phyloP scores from a whole-genome alignment of 805 yeast genomes.

The Clavispora santaluciae region DNA sequence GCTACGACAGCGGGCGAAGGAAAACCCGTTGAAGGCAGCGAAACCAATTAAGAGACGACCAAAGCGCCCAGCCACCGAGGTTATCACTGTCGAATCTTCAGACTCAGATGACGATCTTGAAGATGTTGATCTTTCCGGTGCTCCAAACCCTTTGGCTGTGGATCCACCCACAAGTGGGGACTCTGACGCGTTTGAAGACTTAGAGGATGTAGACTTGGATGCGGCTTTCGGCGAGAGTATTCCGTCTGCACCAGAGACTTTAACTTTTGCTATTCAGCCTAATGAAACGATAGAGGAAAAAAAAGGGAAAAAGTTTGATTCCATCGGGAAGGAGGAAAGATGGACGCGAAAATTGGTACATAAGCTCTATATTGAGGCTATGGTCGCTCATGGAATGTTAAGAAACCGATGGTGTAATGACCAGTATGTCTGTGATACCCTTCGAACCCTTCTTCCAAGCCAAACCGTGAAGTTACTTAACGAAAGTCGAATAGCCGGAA shows the following conservation, averaged over 20 bases:
- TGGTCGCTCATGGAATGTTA: slow-evolving; percentile 62
- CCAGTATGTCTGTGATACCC: slow-evolving; percentile 29
- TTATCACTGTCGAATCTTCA: not conserved
- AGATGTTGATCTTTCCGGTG: slow-evolving; percentile 14
- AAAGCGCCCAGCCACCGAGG: not conserved
- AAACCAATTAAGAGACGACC: not conserved
- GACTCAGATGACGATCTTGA: slow-evolving; percentile 10
- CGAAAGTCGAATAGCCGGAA: slow-evolving; percentile 3
- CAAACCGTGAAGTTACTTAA: not conserved
- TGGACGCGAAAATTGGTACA: slow-evolving; percentile 51
- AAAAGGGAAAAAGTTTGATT: slow-evolving; percentile 22
- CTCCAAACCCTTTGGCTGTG: not conserved
- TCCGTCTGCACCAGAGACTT: slow-evolving; percentile 2
- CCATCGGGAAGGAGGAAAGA: slow-evolving; percentile 54
- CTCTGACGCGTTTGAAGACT: slow-evolving; percentile 19
- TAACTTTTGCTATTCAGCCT: slow-evolving; percentile 12
- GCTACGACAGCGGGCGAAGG: not conserved
- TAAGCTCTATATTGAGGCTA: slow-evolving; percentile 48
- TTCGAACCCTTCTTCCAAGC: slow-evolving; percentile 45
- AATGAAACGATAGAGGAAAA: slow-evolving; percentile 10
- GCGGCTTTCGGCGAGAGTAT: slow-evolving; percentile 4
- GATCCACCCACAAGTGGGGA: not conserved
- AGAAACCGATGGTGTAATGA: slow-evolving; percentile 76
- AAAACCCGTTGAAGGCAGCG: not conserved
- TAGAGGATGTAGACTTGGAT: slow-evolving; percentile 28